Percentiles rank a stretch among this genome's conserved stretches.
These are phyloP conservation scores for Penicillium cosmopolitanum DNA, from an alignment of 495 filamentous ascomycete genomes.

Conservation along the genomic window DNA sequence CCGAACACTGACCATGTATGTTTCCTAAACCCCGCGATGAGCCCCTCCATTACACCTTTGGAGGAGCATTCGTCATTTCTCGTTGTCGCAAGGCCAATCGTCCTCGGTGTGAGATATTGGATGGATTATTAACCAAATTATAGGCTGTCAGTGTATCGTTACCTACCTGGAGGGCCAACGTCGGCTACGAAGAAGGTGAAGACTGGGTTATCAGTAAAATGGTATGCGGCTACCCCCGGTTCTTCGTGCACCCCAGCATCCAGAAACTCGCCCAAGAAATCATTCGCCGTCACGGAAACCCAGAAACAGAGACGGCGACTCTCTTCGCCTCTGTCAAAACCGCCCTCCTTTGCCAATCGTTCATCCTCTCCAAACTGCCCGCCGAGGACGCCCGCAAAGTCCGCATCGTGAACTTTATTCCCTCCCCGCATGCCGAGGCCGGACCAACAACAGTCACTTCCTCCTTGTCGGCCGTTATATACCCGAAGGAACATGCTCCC, in stretches of 20 bases:
- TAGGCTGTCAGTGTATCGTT: slow-evolving; percentile 96
- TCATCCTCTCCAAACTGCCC: slow-evolving; percentile 64
- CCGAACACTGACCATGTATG: slow-evolving; percentile 61
- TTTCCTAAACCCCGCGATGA: slow-evolving; percentile 30
- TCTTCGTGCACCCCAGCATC: slow-evolving; percentile 89
- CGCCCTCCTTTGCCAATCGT: slow-evolving; percentile 70
- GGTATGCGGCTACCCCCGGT: slow-evolving; percentile 91
- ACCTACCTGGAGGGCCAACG: slow-evolving; percentile 88
- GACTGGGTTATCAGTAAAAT: slow-evolving; percentile 82
- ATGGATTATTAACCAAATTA: background rate
- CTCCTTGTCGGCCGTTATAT: slow-evolving; percentile 73
- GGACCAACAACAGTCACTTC: slow-evolving; percentile 43
- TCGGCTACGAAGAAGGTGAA: slow-evolving; percentile 92
- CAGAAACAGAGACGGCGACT: slow-evolving; percentile 67
- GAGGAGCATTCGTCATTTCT: background rate
- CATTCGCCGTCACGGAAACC: slow-evolving; percentile 61
- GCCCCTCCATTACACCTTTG: slow-evolving; percentile 22
- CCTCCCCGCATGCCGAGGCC: slow-evolving; percentile 44
- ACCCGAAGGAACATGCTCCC: slow-evolving; percentile 62
- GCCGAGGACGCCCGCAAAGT: slow-evolving; percentile 51
- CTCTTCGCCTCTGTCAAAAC: slow-evolving; percentile 74
- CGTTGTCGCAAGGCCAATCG: background rate
- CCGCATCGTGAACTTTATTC: slow-evolving; percentile 69
- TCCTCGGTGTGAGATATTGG: slow-evolving; percentile 1
- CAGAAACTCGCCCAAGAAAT: slow-evolving; percentile 71